Conservation (phyloP, 192 early-diverging fungal genomes). For the Coemansia sp. region DNA sequence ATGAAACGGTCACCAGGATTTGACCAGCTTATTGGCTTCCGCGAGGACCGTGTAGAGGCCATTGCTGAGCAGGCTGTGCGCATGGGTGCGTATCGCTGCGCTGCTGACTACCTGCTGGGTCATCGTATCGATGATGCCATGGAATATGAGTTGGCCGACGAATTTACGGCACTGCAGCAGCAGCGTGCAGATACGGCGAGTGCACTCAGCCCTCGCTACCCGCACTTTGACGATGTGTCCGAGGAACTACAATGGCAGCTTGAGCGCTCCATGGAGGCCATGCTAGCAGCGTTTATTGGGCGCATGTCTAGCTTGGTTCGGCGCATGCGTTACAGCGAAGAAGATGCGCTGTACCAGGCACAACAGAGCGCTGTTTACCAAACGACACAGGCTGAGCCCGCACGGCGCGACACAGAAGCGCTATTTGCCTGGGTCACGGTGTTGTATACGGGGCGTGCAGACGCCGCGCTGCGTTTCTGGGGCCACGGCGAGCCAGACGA, state of each 20-base stretch:
- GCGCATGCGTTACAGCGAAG: slow-evolving; percentile 67
- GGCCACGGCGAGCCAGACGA: slow-evolving; percentile 46
- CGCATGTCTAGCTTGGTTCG: slow-evolving; percentile 60
- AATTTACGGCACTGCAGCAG: slow-evolving; percentile 40
- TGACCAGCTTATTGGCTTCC: slow-evolving; percentile 44
- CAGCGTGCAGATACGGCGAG: slow-evolving; percentile 18
- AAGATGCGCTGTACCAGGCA: slow-evolving; percentile 60
- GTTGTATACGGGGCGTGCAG: slow-evolving; percentile 73
- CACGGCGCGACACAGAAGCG: slow-evolving; percentile 62
- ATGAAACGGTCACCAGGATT: slow-evolving; percentile 54
- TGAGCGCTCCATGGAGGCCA: slow-evolving; percentile 55
- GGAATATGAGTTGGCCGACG: slow-evolving; percentile 47
- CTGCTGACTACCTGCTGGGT: slow-evolving; percentile 62
- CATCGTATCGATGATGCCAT: slow-evolving; percentile 48
- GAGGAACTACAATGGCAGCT: slow-evolving; percentile 58
- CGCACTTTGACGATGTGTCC: slow-evolving; percentile 35
- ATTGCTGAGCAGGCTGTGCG: slow-evolving; percentile 59
- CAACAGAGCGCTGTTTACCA: slow-evolving; percentile 19
- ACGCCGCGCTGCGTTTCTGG: slow-evolving; percentile 76
- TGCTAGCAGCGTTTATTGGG: slow-evolving; percentile 56
- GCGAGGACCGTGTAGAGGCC: slow-evolving; percentile 49
- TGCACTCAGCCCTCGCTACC: slow-evolving; percentile 13
- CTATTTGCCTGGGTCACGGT: slow-evolving; percentile 72
- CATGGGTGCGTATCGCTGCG: slow-evolving; percentile 62
- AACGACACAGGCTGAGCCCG: slow-evolving; percentile 9